Conservation (phyloP, 2,329 filamentous ascomycete genomes). For the Colletotrichum filicis region DNA sequence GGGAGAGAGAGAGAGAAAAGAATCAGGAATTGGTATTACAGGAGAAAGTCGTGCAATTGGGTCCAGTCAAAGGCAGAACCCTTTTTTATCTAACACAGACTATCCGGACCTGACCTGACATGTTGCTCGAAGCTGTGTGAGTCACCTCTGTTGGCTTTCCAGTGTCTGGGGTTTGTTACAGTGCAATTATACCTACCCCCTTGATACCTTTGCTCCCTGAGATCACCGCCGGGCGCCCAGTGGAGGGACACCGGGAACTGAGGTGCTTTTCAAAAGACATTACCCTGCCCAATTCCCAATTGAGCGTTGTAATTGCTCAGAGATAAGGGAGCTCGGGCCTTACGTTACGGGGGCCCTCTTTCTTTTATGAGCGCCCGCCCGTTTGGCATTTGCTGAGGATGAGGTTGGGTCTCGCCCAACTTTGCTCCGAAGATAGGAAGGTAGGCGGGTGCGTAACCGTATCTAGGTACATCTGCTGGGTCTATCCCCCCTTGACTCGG, state of each 20-base stretch:
- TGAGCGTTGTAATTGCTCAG: constrained; percentile 34
- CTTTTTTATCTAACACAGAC: background rate
- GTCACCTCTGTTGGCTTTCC: background rate
- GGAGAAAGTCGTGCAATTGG: background rate
- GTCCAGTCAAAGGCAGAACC: background rate
- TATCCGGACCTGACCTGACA: background rate
- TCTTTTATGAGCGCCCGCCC: background rate
- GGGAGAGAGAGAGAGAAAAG: background rate
- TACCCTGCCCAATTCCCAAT: constrained; percentile 8
- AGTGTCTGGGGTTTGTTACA: constrained; percentile 7
- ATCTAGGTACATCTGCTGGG: background rate
- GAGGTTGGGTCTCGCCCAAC: background rate
- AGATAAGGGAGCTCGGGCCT: constrained; percentile 33
- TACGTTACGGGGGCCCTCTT: background rate
- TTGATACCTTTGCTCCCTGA: background rate
- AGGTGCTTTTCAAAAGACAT: background rate
- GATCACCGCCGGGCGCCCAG: background rate
- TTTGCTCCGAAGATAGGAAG: constrained; percentile 8
- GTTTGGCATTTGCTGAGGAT: background rate
- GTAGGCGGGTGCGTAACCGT: background rate
- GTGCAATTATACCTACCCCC: background rate
- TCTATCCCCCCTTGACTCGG: background rate
- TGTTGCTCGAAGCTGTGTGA: background rate
- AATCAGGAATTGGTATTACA: background rate
- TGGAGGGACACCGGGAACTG: too few species aligned